phyloP scores from a whole-genome alignment of 2,329 filamentous ascomycete genomes.

The Curvularia sp. region DNA sequence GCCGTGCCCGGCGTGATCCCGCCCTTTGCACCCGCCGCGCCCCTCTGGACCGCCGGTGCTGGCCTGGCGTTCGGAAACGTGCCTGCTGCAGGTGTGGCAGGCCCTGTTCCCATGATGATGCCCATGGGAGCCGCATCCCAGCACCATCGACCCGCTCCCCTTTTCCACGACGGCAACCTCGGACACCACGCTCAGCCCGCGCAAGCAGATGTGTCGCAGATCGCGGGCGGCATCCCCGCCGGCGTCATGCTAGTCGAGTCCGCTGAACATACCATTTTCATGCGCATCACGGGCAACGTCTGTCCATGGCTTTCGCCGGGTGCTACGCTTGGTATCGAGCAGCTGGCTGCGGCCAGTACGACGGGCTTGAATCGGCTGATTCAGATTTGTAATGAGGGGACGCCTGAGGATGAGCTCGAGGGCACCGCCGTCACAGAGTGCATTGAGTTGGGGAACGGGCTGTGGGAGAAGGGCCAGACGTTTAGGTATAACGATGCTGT shows the following conservation, averaged over 20 bases:
- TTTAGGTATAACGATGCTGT: slow-evolving; percentile 44
- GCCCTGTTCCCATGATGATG: slow-evolving; percentile 22
- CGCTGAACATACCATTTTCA: slow-evolving; percentile 34
- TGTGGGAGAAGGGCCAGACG: slow-evolving; percentile 48
- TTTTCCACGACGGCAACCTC: slow-evolving; percentile 33
- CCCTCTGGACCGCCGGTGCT: slow-evolving; percentile 32
- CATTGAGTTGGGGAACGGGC: slow-evolving; percentile 44
- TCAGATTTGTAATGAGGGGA: slow-evolving; percentile 35
- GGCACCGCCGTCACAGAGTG: slow-evolving; percentile 45
- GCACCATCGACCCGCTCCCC: slow-evolving; percentile 31
- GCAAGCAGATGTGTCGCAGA: slow-evolving; percentile 35
- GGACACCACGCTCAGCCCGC: slow-evolving; percentile 28
- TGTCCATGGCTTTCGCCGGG: slow-evolving; percentile 43
- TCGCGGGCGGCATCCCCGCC: slow-evolving; percentile 37
- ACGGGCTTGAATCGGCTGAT: slow-evolving; percentile 45
- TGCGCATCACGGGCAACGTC: slow-evolving; percentile 38
- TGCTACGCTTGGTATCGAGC: slow-evolving; percentile 36
- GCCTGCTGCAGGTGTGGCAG: slow-evolving; percentile 22
- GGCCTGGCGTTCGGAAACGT: slow-evolving; percentile 37
- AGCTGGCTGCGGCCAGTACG: slow-evolving; percentile 28
- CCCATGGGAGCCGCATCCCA: slow-evolving; percentile 19
- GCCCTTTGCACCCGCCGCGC: slow-evolving; percentile 35
- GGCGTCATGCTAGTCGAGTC: slow-evolving; percentile 40
- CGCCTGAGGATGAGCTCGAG: slow-evolving; percentile 30
- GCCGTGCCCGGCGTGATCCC: slow-evolving; percentile 30